A percentile compares a stretch with the other conserved stretches of the same genome.
phyloP scores from a whole-genome alignment of 768 basidiomycete genomes.

The Crucibulum laeve region DNA sequence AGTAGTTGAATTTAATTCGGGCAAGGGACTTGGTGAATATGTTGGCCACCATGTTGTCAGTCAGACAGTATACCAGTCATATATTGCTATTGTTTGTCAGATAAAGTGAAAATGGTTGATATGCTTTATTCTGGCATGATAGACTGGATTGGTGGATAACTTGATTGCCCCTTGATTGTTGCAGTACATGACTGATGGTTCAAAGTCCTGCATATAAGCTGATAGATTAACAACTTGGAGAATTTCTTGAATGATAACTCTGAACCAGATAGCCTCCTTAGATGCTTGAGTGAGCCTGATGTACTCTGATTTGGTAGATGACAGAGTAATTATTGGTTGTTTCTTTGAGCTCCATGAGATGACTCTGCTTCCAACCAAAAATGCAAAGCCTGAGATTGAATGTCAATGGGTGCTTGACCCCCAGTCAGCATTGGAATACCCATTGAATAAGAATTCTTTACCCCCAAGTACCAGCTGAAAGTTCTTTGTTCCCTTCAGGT shows the following conservation, averaged over 20 bases:
- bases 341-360: constrained; percentile 27
- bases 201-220: too few relatives aligned
- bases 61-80: too few relatives aligned
- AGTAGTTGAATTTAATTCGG: too few relatives aligned
- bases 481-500: constrained; percentile 19
- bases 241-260: constrained; percentile 13
- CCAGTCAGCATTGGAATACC: constrained; percentile 7
- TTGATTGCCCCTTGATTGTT: too few relatives aligned
- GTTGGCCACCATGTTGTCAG: too few relatives aligned
- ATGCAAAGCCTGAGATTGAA: constrained; percentile 23
- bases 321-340: constrained; percentile 29
- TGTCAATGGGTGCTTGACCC: constrained; percentile 9
- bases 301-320: constrained; percentile 22
- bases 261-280: constrained; percentile 23
- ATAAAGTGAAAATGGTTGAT: too few relatives aligned
- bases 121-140: too few relatives aligned
- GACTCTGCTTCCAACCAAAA: constrained; percentile 12
- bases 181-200: too few relatives aligned
- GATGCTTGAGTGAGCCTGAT: constrained; percentile 19
- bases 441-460: constrained; percentile 3
- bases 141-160: too few relatives aligned
- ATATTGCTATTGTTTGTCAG: too few relatives aligned
- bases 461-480: constrained; percentile 11
- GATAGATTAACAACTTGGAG: too few relatives aligned
- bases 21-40: too few relatives aligned